These are phyloP conservation scores for Fusarium hainanense DNA, from an alignment of 2,329 filamentous ascomycete species.

Conservation along the genomic window DNA sequence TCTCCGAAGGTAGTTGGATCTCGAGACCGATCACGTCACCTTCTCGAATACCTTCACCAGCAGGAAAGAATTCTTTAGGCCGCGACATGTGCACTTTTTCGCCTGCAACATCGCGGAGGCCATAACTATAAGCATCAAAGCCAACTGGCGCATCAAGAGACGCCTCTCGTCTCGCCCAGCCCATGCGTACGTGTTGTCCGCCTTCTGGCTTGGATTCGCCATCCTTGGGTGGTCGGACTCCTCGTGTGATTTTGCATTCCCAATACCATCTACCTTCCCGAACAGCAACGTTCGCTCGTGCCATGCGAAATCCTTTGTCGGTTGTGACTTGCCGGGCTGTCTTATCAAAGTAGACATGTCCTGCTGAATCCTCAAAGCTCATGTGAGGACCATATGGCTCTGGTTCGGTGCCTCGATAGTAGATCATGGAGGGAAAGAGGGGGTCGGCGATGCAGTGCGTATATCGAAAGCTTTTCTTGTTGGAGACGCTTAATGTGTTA, in stretches of 20 bases:
- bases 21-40: conserved; percentile 96
- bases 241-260: conserved; percentile 89
- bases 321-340: conserved; percentile 83
- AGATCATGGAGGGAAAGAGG: conserved; percentile 84
- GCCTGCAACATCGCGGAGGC: conserved; percentile 86
- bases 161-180: conserved; percentile 85
- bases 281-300: conserved; percentile 88
- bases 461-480: conserved; percentile 84
- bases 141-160: conserved; percentile 86
- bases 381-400: conserved; percentile 85
- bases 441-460: conserved; percentile 91
- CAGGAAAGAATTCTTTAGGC: conserved; percentile 87
- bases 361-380: conserved; percentile 91
- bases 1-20: conserved; percentile 87
- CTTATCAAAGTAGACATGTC: conserved; percentile 84
- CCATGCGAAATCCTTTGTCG: conserved; percentile 92
- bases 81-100: conserved; percentile 95
- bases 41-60: conserved; percentile 82
- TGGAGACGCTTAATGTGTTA: conserved; percentile 61
- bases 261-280: conserved; percentile 93
- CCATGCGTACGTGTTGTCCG: conserved; percentile 79
- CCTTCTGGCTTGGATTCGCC: conserved; percentile 59
- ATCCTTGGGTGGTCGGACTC: conserved; percentile 62
- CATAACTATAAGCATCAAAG: conserved; percentile 94
- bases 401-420: conserved; percentile 89